These are phyloP conservation scores for Domatiomyces globalis DNA, from an alignment of 2,329 filamentous ascomycete species.

Conservation along the genomic window DNA sequence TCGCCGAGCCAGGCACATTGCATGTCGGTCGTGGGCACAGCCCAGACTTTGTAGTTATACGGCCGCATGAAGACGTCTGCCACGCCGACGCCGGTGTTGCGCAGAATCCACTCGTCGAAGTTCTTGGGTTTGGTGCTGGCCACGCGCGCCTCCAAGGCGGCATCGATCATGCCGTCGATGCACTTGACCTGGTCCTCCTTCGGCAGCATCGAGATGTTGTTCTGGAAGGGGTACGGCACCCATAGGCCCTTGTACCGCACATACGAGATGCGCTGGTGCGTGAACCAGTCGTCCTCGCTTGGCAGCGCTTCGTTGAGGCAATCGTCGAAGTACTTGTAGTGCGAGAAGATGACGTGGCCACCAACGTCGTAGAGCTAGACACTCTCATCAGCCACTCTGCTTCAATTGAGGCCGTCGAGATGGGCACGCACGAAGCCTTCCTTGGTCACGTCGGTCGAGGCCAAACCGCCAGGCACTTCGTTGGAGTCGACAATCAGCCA, in stretches of 20 bases:
- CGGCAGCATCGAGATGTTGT: constrained; percentile 96
- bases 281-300: constrained; percentile 89
- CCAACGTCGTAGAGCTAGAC: constrained; percentile 89
- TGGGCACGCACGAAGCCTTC: constrained; percentile 42
- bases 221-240: constrained; percentile 99
- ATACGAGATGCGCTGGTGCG: constrained; percentile 96
- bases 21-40: constrained; percentile 98
- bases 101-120: constrained; percentile 97
- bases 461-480: constrained; percentile 85
- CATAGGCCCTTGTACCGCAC: constrained; percentile 91
- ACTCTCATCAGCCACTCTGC: neutral
- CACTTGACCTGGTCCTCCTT: constrained; percentile 94
- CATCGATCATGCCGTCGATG: constrained; percentile 91
- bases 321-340: constrained; percentile 99
- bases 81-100: constrained; percentile 77
- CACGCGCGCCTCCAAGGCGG: constrained; percentile 72
- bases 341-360: constrained; percentile 96
- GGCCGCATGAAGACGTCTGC: constrained; percentile 97
- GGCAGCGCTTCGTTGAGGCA: constrained; percentile 94
- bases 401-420: neutral
- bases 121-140: constrained; percentile 83
- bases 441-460: constrained; percentile 83
- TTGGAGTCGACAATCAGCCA: constrained; percentile 93
- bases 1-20: constrained; percentile 98
- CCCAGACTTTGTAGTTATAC: constrained; percentile 99